Conservation (phyloP, 768 basidiomycete genomes). For the Auricularia auricula-judae region DNA sequence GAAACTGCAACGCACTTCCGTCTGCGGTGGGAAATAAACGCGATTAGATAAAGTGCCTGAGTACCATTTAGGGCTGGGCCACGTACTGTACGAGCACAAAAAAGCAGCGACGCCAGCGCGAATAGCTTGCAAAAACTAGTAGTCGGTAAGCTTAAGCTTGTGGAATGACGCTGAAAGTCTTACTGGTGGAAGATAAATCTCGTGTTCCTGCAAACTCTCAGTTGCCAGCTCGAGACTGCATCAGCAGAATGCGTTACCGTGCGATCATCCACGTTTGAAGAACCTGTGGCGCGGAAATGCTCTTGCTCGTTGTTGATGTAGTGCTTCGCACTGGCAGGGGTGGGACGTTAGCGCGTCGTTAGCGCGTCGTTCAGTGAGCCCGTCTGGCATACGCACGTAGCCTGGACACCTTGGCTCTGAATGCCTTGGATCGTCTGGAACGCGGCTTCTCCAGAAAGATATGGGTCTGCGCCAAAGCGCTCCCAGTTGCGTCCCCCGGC, state of each 20-base stretch:
- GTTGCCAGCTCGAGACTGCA: no score
- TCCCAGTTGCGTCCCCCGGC: slow-evolving; percentile 44
- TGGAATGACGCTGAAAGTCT: slow-evolving; percentile 3
- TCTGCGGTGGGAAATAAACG: no score
- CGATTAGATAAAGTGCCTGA: no score
- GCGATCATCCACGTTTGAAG: slow-evolving; percentile 28
- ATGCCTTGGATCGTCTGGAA: slow-evolving; percentile 43
- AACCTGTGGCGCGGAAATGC: slow-evolving; percentile 19
- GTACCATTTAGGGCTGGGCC: no score
- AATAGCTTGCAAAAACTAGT: slow-evolving; percentile 38
- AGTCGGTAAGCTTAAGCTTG: no score
- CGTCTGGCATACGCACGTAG: not conserved
- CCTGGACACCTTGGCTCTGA: slow-evolving; percentile 34
- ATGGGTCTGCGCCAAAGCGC: slow-evolving; percentile 36
- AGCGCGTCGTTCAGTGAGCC: not conserved
- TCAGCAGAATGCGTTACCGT: not conserved
- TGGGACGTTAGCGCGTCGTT: not conserved
- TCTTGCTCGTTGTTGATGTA: slow-evolving; percentile 25
- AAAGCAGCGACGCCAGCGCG: slow-evolving; percentile 55
- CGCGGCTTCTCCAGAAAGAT: slow-evolving; percentile 41
- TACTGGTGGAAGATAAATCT: slow-evolving; percentile 45
- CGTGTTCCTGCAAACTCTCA: slow-evolving; percentile 26
- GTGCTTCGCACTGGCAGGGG: slow-evolving; percentile 25
- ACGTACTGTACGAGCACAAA: slow-evolving; percentile 54
- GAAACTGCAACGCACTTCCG: no score